Percentiles rank a stretch among this genome's conserved stretches.
These are phyloP conservation scores for Plasmodium vivax DNA, from an alignment of 169 alveolate genomes.

Conservation along the genomic window DNA sequence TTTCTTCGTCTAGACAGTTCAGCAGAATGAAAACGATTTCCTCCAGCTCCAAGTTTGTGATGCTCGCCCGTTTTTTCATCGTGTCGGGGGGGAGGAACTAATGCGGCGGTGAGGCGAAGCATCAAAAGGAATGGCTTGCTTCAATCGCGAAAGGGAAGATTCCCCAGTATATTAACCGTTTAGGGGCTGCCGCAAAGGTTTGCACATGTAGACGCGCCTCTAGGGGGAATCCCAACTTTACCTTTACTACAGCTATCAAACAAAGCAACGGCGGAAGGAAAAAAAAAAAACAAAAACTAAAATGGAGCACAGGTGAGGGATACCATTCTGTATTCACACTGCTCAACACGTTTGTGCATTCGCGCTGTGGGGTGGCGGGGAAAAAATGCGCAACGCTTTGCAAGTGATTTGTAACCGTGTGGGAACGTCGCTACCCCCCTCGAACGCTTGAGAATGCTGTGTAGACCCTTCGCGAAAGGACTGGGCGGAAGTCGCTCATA, in stretches of 20 bases:
- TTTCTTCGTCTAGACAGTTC: constrained; percentile 57
- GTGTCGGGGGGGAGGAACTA: neutral
- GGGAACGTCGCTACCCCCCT: neutral
- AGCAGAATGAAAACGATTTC: constrained; percentile 45
- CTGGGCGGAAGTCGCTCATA: neutral
- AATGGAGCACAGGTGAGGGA: neutral
- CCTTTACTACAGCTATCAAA: neutral
- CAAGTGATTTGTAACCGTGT: neutral
- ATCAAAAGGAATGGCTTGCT: neutral
- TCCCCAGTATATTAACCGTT: neutral
- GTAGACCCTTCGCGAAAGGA: neutral
- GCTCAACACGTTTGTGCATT: neutral
- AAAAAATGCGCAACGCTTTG: neutral
- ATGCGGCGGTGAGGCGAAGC: neutral
- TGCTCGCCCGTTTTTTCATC: constrained; percentile 52
- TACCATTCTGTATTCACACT: neutral
- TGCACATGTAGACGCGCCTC: neutral
- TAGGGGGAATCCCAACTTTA: neutral
- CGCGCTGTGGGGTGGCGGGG: neutral
- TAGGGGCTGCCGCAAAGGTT: neutral
- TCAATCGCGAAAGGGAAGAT: neutral
- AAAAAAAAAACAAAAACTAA: no score
- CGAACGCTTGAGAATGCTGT: neutral
- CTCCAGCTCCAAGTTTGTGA: constrained; percentile 60
- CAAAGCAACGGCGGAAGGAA: neutral